phyloP scores from a whole-genome alignment of 1,284 basidiomycete genomes.

The Xerocomus minutiporus region DNA sequence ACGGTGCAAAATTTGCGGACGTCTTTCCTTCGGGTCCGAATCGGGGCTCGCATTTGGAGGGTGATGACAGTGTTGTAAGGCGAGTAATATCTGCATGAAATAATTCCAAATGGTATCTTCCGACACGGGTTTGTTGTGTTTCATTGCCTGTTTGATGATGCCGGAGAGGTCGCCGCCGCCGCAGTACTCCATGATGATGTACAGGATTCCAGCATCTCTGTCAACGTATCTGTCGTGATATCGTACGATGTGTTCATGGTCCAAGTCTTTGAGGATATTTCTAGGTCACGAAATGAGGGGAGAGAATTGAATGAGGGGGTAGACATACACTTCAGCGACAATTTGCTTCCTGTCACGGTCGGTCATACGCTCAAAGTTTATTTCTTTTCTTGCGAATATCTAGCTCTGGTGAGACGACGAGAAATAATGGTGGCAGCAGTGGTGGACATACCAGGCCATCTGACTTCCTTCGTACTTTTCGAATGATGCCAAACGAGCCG shows the following conservation, averaged over 20 bases:
- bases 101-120: constrained; percentile 96
- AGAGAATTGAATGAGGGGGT: neutral
- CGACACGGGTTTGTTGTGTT: constrained; percentile 65
- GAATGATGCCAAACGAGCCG: constrained; percentile 95
- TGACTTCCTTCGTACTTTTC: constrained; percentile 81
- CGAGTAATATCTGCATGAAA: constrained; percentile 89
- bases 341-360: constrained; percentile 93
- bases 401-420: constrained; percentile 28
- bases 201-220: constrained; percentile 84
- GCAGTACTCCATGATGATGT: constrained; percentile 97
- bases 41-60: constrained; percentile 52
- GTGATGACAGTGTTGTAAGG: constrained; percentile 88
- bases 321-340: constrained; percentile 91
- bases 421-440: constrained; percentile 7
- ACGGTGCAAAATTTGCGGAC: constrained; percentile 84
- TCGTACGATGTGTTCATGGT: constrained; percentile 93
- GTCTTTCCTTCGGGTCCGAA: constrained; percentile 43
- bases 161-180: constrained; percentile 89
- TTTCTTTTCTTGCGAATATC: constrained; percentile 90
- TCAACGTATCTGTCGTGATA: constrained; percentile 92
- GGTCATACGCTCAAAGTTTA: constrained; percentile 93
- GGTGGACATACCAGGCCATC: constrained; percentile 72
- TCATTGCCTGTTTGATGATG: constrained; percentile 75
- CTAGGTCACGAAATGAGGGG: constrained; percentile 39
- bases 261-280: constrained; percentile 92